Base-by-base conservation (phyloP, 306 rosid genomes). In the Quercus engelmannii region DNA sequence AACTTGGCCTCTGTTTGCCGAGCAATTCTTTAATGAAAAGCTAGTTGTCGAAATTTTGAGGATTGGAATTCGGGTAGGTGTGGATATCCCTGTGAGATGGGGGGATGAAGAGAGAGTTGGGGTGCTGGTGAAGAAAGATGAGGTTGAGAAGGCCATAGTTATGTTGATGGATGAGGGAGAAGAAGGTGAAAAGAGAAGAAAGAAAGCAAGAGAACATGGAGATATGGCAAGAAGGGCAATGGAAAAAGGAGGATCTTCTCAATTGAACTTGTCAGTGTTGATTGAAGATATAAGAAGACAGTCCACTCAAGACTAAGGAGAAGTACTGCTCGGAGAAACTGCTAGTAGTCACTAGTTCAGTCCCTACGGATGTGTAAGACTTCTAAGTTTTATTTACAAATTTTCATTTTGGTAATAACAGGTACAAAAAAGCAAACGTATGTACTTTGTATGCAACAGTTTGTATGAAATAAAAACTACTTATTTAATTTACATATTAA, bases 1-100 rank as follows among this genome's bases (percentile, higher is more conserved):
- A 26, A 91, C 97, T 0, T 92, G 97, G 93, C 97, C 97, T 20
- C 77, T 89, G 20, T 89, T 89, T 71, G 87, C 96, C 2, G 97
- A 90, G 77, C 96, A 92, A 26, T 92, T 92, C 72, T 80, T 92
- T 1, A 92, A 92, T 62, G 97, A 92, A 55, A 92, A 90, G 12
- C 15, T 86, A 1, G 57, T 89, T 28, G 89, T 90, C 8, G 89
- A 90, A 23, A 77, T 92, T 51, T 19, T 92, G 30, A 85, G 69
- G 85, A 76, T 90, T 38, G 97, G 93, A 20, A 91, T 92, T 74
- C 65, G 85, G 31, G 78, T 92, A 3, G 97, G 97, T 5, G 96
- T 87, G 35, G 91, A 87, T 71, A 81, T 76, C 4, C 91, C 90
- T 0, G 92, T 88, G 9, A 89, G 91, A 77, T 92, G 91, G 89